phyloP scores from a whole-genome alignment of 371 early-diverging fungal species.

The Hamiltosporidium magnivora region DNA sequence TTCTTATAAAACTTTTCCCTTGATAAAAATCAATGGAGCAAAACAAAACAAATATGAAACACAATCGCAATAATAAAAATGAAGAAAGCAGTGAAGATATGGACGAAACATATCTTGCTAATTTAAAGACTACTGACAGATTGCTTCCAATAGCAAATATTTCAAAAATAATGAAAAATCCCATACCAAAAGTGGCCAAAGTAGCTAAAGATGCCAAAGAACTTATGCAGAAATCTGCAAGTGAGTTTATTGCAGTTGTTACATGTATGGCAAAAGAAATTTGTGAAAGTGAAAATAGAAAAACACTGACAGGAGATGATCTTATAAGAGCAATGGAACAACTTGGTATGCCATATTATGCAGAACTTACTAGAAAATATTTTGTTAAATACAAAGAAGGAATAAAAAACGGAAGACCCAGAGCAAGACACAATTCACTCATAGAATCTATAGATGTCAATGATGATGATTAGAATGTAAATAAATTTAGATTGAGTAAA shows the following conservation, averaged over 20 bases:
- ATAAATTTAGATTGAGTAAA: too few species aligned
- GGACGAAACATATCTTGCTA: too few species aligned
- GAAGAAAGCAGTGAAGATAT: too few species aligned
- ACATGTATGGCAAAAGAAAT: slow-evolving; percentile 69
- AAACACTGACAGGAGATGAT: slow-evolving; percentile 97
- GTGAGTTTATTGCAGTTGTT: slow-evolving; percentile 94
- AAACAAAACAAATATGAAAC: too few species aligned
- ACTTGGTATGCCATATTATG: slow-evolving; percentile 89
- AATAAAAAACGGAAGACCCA: not conserved
- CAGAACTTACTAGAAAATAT: slow-evolving; percentile 78
- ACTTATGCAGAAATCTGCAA: slow-evolving; percentile 89
- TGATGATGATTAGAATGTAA: too few species aligned
- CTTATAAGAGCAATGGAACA: slow-evolving; percentile 94
- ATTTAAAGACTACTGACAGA: slow-evolving; percentile 60
- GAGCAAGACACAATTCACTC: not conserved
- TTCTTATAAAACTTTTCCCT: too few species aligned
- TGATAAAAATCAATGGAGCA: too few species aligned
- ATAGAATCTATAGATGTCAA: too few species aligned
- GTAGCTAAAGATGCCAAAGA: slow-evolving; percentile 97
- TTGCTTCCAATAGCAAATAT: slow-evolving; percentile 84
- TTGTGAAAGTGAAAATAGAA: slow-evolving; percentile 69
- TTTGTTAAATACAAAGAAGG: slow-evolving; percentile 70
- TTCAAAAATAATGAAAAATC: slow-evolving; percentile 90
- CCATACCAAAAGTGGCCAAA: slow-evolving; percentile 88
- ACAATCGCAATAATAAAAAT: too few species aligned